Base-by-base conservation (phyloP, 2,329 filamentous ascomycete species). In the Colletotrichum chlorophyti region DNA sequence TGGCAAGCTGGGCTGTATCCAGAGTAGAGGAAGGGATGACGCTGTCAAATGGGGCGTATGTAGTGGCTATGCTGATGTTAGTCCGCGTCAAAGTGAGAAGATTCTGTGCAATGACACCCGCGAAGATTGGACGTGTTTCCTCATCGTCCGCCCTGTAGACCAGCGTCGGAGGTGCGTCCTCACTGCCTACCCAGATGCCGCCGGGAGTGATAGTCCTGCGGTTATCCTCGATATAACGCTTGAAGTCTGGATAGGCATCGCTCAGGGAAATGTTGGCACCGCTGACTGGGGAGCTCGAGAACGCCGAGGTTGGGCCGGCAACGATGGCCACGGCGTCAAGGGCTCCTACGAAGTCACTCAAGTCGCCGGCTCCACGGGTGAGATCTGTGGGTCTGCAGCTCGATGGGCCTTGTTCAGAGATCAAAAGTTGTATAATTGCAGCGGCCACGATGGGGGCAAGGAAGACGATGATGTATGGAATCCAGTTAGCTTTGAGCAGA, bases 401-500 rank as follows among this genome's bases (percentile, higher is more conserved):
- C 0, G 72, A 76, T 1, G 79, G 78, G 3, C 71, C 65, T 64
- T 86, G 86, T 32, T 76, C 73, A 35, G 82, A 80, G 9, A 97
- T 76, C 65, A 94, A 93, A 1, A 96, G 79, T 4, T 89, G 91
- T 0, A 93, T 91, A 14, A 97, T 75, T 0, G 88, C 91, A 9
- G 91, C 90, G 0, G 91, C 90, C 51, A 92, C 78, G 50, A 97
- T 84, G 0, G 93, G 93, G 9, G 97, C 85, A 1, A 92, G 64
- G 32, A 96, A 80, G 1, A 91, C 92, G 2, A 87, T 86, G 7
- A 87, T 69, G 55, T 93, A 93, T 0, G 92, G 90, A 35, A 94
- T 78, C 72, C 87, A 91, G 68, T 94, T 96, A 26, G 89, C 82
- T 65, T 89, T 88, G 51, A 96, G 79, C 23, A 97, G 89, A 0